Evolutionary conservation across 306 rosid genomes (phyloP).

Genomic region (Prunus fruticosa): DNA sequence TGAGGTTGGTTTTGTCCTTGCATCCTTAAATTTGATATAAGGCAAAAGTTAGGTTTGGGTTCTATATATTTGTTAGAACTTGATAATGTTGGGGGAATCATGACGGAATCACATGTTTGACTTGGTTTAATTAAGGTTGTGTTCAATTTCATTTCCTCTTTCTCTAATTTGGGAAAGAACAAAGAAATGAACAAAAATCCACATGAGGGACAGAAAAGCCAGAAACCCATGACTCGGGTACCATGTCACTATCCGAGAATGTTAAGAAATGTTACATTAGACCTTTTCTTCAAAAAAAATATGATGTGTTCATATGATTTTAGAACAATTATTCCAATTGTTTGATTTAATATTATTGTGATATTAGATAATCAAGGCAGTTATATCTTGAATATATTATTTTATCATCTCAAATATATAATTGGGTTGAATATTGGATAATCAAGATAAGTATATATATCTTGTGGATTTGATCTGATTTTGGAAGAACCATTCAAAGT

Average conservation of each 20-base stretch:
- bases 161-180: not conserved
- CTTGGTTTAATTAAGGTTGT: not conserved
- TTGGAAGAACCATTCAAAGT: too few species aligned
- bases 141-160: not conserved
- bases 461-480: too few species aligned
- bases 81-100: not conserved
- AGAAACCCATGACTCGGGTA: not conserved
- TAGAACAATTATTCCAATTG: not conserved
- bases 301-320: too few species aligned
- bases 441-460: too few species aligned
- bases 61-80: not conserved
- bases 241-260: not conserved
- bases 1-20: not conserved
- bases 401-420: not conserved
- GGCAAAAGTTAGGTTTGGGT: not conserved
- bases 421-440: not conserved
- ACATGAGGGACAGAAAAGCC: not conserved
- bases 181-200: not conserved
- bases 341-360: not conserved
- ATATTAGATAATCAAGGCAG: not conserved
- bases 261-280: too few species aligned
- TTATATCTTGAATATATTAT: not conserved
- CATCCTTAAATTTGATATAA: not conserved
- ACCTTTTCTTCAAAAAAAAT: too few species aligned
- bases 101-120: not conserved